Evolutionary conservation across 2,329 filamentous ascomycete species (phyloP).

Genomic region (Sporothrix pseudoabietina): DNA sequence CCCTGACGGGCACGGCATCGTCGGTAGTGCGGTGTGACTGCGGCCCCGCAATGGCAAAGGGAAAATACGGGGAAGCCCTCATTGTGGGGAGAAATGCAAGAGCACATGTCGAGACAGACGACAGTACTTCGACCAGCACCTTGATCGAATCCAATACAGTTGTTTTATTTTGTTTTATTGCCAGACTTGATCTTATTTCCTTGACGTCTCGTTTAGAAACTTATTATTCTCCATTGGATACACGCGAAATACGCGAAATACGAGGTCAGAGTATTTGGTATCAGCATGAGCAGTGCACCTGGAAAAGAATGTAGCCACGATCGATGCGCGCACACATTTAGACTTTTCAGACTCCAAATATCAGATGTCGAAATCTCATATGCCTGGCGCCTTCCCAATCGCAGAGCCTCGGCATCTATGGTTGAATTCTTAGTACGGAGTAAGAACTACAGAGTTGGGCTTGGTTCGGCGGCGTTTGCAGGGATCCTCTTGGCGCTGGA

Average conservation of each 20-base stretch:
- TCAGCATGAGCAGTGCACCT: not conserved
- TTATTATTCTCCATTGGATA: not conserved
- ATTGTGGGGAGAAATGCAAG: not conserved
- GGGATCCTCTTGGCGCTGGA: not conserved
- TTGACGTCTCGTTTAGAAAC: not conserved
- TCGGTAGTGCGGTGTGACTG: not conserved
- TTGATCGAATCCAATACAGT: no score
- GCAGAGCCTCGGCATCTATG: slow-evolving; percentile 18
- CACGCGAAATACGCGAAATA: not conserved
- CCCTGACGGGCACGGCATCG: not conserved
- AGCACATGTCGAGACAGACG: slow-evolving; percentile 4
- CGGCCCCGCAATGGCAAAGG: not conserved
- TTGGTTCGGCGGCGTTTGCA: not conserved
- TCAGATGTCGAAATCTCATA: slow-evolving; percentile 3
- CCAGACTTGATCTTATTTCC: not conserved
- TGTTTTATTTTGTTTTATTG: not conserved
- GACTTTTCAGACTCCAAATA: not conserved
- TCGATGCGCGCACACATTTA: not conserved
- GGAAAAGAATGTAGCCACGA: not conserved
- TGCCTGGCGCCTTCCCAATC: slow-evolving; percentile 9
- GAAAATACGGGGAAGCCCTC: not conserved
- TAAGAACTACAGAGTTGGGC: not conserved
- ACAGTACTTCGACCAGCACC: no score
- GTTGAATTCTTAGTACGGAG: not conserved
- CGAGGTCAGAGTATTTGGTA: not conserved